These are phyloP conservation scores for Raddia distichophylla DNA, from an alignment of 176 grass and related monocot species.

Conservation along the genomic window DNA sequence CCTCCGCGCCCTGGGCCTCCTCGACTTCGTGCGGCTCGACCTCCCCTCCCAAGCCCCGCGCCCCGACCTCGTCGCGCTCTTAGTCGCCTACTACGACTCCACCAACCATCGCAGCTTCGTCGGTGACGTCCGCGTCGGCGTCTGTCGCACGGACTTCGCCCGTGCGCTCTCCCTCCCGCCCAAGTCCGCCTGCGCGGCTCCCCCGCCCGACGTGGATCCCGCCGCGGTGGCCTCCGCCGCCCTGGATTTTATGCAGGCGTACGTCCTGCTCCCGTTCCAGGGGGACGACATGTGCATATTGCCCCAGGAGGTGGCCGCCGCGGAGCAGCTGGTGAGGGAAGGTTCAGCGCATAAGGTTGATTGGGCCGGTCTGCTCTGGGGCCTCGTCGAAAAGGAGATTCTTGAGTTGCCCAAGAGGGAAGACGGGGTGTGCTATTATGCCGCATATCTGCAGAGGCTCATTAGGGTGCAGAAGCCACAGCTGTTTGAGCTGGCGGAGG, in stretches of 20 bases:
- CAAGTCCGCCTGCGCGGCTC: constrained; percentile 37
- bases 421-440: constrained; percentile 66
- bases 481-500: constrained; percentile 46
- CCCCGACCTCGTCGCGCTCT: constrained; percentile 56
- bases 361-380: constrained; percentile 80
- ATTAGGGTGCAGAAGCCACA: constrained; percentile 55
- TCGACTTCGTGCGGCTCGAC: constrained; percentile 63
- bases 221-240: constrained; percentile 40
- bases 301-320: constrained; percentile 63
- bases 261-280: constrained; percentile 64
- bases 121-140: constrained; percentile 45
- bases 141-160: constrained; percentile 58
- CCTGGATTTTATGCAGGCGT: constrained; percentile 61
- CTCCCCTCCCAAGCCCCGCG: constrained; percentile 44
- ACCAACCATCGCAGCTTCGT: constrained; percentile 67
- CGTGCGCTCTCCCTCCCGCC: constrained; percentile 65
- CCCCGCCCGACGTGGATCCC: constrained; percentile 45
- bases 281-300: constrained; percentile 69
- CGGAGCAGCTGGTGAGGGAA: constrained; percentile 63
- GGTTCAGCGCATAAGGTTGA: constrained; percentile 77
- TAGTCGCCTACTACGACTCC: constrained; percentile 79
- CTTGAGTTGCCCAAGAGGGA: constrained; percentile 50
- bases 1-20: constrained; percentile 64
- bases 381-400: constrained; percentile 87
- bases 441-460: constrained; percentile 70